Evolutionary conservation across 2,329 filamentous ascomycete genomes (phyloP), one percentile per base, ranked within the genome.

Genomic region (Xylaria sp.): DNA sequence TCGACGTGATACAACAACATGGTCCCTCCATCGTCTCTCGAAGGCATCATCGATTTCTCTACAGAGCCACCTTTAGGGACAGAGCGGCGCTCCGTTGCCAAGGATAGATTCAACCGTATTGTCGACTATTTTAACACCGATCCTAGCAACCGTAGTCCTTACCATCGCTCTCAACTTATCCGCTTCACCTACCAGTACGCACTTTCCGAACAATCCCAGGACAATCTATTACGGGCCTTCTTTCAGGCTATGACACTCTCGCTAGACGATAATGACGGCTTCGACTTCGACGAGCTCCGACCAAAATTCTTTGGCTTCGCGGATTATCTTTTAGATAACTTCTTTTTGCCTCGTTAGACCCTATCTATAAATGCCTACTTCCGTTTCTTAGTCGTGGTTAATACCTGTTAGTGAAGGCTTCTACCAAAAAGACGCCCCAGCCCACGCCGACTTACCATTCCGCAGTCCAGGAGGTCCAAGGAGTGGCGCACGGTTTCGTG

Each of bases 321-420:
- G n/a, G 70, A 73, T 14, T 68, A 70, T 56, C 61, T 74, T 5
- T 49, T 74, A 3, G 57, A 72, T 57, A 68, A 69, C 53, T 73
- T 73, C 56, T 74, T 73, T 60, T 43, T 72, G 2, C 69, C 70
- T 35, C 61, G 69, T 71, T 61, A 58, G 65, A 23, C 49, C 50
- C 25, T 45, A 47, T 46, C 28, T 37, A 35, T 17, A 17, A 14
- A 6, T 51, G 25, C 25, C 31, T 19, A 2, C 55, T 51, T 53
- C 54, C 21, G 53, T 42, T 59, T 38, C 12, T 8, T 45, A 12
- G 35, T 60, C 42, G 6, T 38, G 56, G 19, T 54, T 57, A 51
- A 57, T 28, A 5, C 63, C 45, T 51, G 43, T 43, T 62, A 74
- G 71, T 73, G 37, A 72, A 70, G 67, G 70, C 71, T 11, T 72